A percentile compares a stretch with the other conserved stretches of the same genome.
Conservation (phyloP, 1,139 yeast genomes). For the Candida sp. region DNA sequence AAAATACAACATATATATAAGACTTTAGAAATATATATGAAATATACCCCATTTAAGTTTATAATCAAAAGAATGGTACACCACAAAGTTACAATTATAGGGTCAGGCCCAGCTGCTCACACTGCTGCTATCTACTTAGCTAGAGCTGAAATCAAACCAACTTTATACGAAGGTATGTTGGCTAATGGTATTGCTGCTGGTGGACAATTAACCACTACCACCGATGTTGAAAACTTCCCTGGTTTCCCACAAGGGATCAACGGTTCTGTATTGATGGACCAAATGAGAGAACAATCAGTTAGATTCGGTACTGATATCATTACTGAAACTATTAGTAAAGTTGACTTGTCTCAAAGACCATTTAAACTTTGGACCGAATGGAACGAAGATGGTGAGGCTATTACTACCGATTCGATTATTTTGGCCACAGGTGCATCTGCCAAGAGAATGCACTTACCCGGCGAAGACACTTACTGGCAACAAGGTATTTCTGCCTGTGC, state of each 20-base stretch:
- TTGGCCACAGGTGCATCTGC: conserved; percentile 99
- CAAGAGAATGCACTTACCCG: conserved; percentile 88
- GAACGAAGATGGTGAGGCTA: conserved; percentile 84
- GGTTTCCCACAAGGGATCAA: conserved; percentile 96
- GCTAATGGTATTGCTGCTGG: conserved; percentile 99
- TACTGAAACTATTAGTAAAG: conserved; percentile 91
- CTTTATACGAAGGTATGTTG: conserved; percentile 90
- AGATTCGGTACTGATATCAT: conserved; percentile 91
- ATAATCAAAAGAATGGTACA: conserved; percentile 60
- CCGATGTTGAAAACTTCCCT: conserved; percentile 97
- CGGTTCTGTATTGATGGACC: conserved; percentile 87
- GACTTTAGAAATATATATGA: too few relatives aligned
- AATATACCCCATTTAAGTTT: neutral
- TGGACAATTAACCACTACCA: conserved; percentile 97
- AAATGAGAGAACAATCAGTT: conserved; percentile 84
- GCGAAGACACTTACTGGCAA: conserved; percentile 98
- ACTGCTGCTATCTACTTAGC: conserved; percentile 97
- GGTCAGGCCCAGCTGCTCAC: conserved; percentile 99
- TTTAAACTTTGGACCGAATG: conserved; percentile 97
- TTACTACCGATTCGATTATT: conserved; percentile 88
- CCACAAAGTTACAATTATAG: conserved; percentile 86
- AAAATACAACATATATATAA: neutral
- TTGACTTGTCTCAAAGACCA: conserved; percentile 81
- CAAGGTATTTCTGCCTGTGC: conserved; percentile 99
- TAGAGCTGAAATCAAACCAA: conserved; percentile 94